Evolutionary conservation across 1,284 basidiomycete genomes (phyloP).

Genomic region (Papiliotrema fonsecae): DNA sequence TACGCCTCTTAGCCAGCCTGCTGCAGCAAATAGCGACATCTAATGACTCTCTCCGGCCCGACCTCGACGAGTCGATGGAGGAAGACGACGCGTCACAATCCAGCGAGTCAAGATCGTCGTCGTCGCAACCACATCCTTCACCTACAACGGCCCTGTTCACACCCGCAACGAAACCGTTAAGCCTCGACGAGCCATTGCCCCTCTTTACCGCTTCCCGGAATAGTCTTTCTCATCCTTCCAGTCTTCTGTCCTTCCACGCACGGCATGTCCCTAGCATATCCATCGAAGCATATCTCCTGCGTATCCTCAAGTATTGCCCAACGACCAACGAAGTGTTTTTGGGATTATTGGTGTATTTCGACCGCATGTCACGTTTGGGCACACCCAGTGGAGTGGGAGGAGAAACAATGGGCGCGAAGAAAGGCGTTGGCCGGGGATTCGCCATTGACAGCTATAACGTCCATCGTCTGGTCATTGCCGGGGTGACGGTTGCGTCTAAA

Average conservation of each 20-base stretch:
- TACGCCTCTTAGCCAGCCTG: conserved; percentile 81
- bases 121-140: conserved; percentile 16
- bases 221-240: conserved; percentile 71
- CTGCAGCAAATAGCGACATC: conserved; percentile 87
- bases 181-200: conserved; percentile 59
- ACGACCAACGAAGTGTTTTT: conserved; percentile 98
- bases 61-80: conserved; percentile 23
- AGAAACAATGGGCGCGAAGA: conserved; percentile 18
- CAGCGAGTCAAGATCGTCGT: conserved; percentile 1
- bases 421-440: conserved; percentile 55
- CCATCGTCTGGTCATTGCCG: conserved; percentile 91
- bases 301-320: conserved; percentile 97
- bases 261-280: conserved; percentile 91
- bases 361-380: conserved; percentile 60
- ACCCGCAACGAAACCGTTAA: conserved; percentile 1
- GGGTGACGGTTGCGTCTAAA: conserved; percentile 96
- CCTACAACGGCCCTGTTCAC: conserved; percentile 38
- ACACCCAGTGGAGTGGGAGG: conserved; percentile 34
- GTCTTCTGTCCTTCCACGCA: conserved; percentile 89
- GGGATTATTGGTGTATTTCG: conserved; percentile 91
- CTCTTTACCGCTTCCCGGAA: conserved; percentile 65
- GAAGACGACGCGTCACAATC: conserved; percentile 7
- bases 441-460: conserved; percentile 97
- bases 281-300: conserved; percentile 87
- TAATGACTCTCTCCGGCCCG: conserved; percentile 62